Conservation (phyloP, 768 basidiomycete genomes). For the Termitomyces sp. region DNA sequence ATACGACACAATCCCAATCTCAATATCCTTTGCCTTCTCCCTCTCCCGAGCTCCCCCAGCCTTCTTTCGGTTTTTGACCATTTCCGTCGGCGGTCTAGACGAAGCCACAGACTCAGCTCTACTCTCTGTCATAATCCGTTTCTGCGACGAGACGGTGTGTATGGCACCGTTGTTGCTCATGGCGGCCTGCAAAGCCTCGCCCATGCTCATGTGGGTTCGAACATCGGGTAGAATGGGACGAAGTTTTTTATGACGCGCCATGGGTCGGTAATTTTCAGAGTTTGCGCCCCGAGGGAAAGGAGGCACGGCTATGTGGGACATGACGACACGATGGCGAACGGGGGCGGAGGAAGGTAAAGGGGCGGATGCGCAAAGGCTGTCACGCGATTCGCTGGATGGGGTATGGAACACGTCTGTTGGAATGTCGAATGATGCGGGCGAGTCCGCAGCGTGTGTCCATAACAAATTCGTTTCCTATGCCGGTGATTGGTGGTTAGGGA, state of each 20-base stretch:
- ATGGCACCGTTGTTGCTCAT: slow-evolving; percentile 11
- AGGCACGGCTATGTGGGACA: slow-evolving; percentile 21
- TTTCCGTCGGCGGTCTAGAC: neutral
- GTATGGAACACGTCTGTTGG: neutral
- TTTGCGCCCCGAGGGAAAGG: slow-evolving; percentile 11
- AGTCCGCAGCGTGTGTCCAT: slow-evolving; percentile 9
- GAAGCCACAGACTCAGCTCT: neutral
- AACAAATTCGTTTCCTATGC: neutral
- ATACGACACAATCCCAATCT: neutral
- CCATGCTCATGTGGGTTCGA: slow-evolving; percentile 4
- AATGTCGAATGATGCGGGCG: neutral
- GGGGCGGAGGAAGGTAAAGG: neutral
- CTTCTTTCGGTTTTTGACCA: neutral
- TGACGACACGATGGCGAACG: slow-evolving; percentile 2
- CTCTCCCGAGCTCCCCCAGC: neutral
- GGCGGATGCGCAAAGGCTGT: slow-evolving; percentile 1
- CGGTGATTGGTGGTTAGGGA: neutral
- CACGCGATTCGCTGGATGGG: slow-evolving; percentile 5
- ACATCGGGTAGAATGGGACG: neutral
- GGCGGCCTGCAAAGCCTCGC: slow-evolving; percentile 11
- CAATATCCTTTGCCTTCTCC: neutral
- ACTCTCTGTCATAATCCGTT: neutral
- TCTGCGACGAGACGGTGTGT: neutral
- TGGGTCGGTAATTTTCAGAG: slow-evolving; percentile 12
- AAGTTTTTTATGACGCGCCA: neutral